Conservation (phyloP, 2,329 filamentous ascomycete genomes). For the Fusarium sulawesiense region DNA sequence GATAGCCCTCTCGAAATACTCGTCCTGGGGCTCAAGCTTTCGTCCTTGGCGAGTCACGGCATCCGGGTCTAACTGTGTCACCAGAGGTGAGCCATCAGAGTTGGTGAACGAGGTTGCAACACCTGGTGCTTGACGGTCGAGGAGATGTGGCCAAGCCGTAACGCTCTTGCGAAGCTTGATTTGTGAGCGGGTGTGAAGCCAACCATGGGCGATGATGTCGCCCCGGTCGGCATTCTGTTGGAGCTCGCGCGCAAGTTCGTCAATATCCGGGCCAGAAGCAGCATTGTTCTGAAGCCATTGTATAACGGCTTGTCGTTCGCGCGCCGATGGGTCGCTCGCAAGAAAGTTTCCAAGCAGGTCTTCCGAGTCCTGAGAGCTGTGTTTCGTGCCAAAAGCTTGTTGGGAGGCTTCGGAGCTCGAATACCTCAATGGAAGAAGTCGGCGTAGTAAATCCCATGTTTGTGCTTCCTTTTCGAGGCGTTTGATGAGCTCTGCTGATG, state of each 20-base stretch:
- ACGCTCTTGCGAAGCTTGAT: constrained; percentile 92
- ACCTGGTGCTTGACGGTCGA: constrained; percentile 71
- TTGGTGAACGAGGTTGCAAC: constrained; percentile 67
- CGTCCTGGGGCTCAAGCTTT: constrained; percentile 82
- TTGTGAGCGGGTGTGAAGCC: constrained; percentile 89
- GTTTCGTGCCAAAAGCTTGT: constrained; percentile 49
- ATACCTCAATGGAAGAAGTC: constrained; percentile 78
- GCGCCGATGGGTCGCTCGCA: constrained; percentile 75
- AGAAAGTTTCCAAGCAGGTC: constrained; percentile 77
- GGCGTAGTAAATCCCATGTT: constrained; percentile 87
- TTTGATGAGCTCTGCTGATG: constrained; percentile 49
- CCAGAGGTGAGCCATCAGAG: constrained; percentile 71
- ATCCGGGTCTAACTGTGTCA: constrained; percentile 93
- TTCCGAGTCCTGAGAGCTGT: constrained; percentile 33
- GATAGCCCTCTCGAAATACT: constrained; percentile 88
- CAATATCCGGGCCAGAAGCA: constrained; percentile 75
- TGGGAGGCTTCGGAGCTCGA: constrained; percentile 47
- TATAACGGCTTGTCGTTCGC: constrained; percentile 82
- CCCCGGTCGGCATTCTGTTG: constrained; percentile 81
- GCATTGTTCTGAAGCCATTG: constrained; percentile 88
- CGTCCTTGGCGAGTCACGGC: constrained; percentile 83
- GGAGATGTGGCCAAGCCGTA: constrained; percentile 71
- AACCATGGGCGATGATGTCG: constrained; percentile 86
- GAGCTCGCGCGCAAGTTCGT: constrained; percentile 79
- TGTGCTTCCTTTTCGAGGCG: constrained; percentile 84